Percentiles rank a stretch among this genome's conserved stretches.
These are phyloP conservation scores for Trichoderma sp. DNA, from an alignment of 2,329 filamentous ascomycete species.

Conservation along the genomic window DNA sequence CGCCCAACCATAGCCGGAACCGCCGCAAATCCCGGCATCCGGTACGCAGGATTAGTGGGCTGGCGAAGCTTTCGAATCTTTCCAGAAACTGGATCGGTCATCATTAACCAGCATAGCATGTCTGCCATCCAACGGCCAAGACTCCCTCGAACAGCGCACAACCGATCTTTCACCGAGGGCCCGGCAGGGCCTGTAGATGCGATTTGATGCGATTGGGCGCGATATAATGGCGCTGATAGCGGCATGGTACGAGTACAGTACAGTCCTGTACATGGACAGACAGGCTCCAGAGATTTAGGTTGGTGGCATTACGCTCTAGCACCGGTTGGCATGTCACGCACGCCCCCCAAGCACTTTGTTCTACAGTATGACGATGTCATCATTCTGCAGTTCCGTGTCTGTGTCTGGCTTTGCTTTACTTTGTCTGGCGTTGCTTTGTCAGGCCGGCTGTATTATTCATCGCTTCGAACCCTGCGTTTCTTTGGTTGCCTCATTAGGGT, in stretches of 20 bases:
- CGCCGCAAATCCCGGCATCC: slow-evolving; percentile 14
- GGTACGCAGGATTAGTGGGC: not conserved
- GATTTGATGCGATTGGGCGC: not conserved
- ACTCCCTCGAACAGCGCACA: not conserved
- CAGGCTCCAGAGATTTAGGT: slow-evolving; percentile 8
- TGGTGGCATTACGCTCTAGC: slow-evolving; percentile 10
- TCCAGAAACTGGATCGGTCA: slow-evolving; percentile 6
- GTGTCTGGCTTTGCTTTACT: not conserved
- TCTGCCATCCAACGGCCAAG: not conserved
- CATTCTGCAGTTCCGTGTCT: not conserved
- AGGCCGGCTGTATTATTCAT: not conserved
- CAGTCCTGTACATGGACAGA: not conserved
- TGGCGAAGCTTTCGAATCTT: slow-evolving; percentile 1
- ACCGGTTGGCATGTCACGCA: not conserved
- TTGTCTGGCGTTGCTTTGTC: not conserved
- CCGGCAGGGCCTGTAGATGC: not conserved
- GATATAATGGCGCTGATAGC: not conserved
- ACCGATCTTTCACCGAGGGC: slow-evolving; percentile 6
- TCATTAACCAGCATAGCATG: not conserved
- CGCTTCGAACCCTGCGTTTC: not conserved
- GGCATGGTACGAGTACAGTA: not conserved
- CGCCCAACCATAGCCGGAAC: not conserved
- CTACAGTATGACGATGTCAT: not conserved
- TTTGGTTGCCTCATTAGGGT: not conserved
- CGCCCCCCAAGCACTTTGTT: not conserved